Conservation (phyloP, 176 grass and related monocot genomes). For the Elaeis guineensis region DNA sequence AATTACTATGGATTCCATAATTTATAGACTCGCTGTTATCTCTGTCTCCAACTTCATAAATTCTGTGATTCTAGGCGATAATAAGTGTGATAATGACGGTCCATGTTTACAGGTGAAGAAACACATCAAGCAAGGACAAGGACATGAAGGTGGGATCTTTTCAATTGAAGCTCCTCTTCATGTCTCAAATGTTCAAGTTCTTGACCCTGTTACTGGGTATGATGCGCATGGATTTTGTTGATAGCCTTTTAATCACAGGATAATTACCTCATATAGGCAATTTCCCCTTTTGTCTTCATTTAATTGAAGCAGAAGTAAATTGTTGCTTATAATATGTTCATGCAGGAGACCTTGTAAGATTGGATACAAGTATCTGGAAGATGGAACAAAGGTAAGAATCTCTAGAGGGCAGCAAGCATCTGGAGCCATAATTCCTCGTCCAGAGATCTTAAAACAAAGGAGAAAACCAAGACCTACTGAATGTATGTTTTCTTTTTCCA, state of each 20-base stretch:
- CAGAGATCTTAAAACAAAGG: constrained; percentile 95
- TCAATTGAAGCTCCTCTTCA: constrained; percentile 97
- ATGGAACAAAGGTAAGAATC: constrained; percentile 78
- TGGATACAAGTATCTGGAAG: constrained; percentile 73
- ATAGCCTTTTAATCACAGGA: not conserved
- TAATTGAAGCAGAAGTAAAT: not conserved
- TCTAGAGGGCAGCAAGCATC: constrained; percentile 73
- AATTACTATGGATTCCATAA: too few relatives aligned
- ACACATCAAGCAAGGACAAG: constrained; percentile 92
- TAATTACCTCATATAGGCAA: too few relatives aligned
- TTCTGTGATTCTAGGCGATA: not conserved
- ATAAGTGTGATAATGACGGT: not conserved
- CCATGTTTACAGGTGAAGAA: constrained; percentile 74
- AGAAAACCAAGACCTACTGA: constrained; percentile 65
- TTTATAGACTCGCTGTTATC: not conserved
- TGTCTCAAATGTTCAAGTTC: constrained; percentile 94
- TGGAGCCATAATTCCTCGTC: constrained; percentile 60
- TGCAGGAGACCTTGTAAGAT: constrained; percentile 68
- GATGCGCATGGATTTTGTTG: constrained; percentile 5
- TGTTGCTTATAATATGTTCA: not conserved
- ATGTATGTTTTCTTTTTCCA: constrained; percentile 30
- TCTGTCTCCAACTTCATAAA: not conserved
- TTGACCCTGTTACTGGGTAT: constrained; percentile 83
- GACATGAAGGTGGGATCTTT: constrained; percentile 87
- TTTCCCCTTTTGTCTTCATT: too few relatives aligned